A percentile compares a stretch with the other conserved stretches of the same genome.
Conservation (phyloP, 2,329 filamentous ascomycete genomes). For the Alternaria alternata region DNA sequence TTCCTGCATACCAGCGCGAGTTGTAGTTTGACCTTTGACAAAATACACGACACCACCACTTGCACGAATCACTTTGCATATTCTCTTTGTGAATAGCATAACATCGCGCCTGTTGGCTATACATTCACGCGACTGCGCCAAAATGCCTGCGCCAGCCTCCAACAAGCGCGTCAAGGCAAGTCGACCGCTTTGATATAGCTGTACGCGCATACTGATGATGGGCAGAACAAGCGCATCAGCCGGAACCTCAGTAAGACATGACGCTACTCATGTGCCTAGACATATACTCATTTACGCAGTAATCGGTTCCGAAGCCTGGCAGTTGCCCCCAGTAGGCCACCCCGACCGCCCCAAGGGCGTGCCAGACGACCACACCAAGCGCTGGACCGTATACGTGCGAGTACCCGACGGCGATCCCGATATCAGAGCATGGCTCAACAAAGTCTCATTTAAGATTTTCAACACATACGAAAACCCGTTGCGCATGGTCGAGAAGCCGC, state of each 20-base stretch:
- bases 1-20: neutral
- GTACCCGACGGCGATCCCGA: conserved; percentile 84
- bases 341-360: conserved; percentile 68
- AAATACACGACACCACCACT: neutral
- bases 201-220: conserved; percentile 24
- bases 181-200: neutral
- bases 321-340: conserved; percentile 76
- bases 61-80: neutral
- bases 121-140: conserved; percentile 9
- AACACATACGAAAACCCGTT: conserved; percentile 94
- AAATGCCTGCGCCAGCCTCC: conserved; percentile 62
- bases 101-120: neutral
- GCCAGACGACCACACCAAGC: conserved; percentile 92
- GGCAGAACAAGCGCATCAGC: conserved; percentile 52
- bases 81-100: neutral
- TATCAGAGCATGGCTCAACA: conserved; percentile 93
- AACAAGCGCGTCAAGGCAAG: conserved; percentile 62
- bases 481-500: conserved; percentile 76
- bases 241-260: conserved; percentile 47
- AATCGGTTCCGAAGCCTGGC: conserved; percentile 60
- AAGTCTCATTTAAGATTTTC: conserved; percentile 97
- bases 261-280: neutral
- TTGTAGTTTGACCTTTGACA: neutral
- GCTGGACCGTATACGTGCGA: conserved; percentile 93
- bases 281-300: conserved; percentile 46